Base-by-base conservation (phyloP, 768 basidiomycete genomes). In the Suillus tomentosus region DNA sequence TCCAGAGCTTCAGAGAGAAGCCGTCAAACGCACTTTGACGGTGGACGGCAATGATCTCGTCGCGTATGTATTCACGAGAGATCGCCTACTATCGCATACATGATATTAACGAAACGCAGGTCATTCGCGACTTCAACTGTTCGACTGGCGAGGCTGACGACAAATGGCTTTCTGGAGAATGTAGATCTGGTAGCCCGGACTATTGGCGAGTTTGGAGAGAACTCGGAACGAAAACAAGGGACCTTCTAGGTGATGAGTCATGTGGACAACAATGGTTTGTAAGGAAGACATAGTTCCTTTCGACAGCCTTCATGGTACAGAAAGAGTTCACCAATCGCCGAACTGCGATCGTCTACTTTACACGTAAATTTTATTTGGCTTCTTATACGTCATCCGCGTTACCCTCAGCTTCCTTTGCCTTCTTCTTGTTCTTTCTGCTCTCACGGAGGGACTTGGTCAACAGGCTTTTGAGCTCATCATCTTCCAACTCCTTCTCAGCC, bases 341-440 rank as follows among this genome's bases (percentile, higher is more conserved):
- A 61, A 66, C 67, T 68, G 67, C 34, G 22, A 62, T 45, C 53
- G 36, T 59, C 62, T 62, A 67, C 63, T n/a, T 17, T 54, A 54
- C 51, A 53, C 27, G 51, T 31, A 31, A 27, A 53, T 53, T 53
- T 53, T 53, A 27, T 34, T 53, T 9, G 1, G 17, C 27, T 51
- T 27, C 50, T 15, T 53, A 53, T 31, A 27, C 51, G 27, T 31
- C 51, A 2, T 54, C 53, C 19, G 43, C 53, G 63, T 65, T 65
- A 34, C 53, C 65, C 60, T 85, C 88, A 68, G 76, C 81, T 67
- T 85, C 84, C 76, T 86, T 85, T 61, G 87, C 81, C 74, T 87
- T 85, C 87, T 94, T 95, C 84, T 92, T 91, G 79, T 82, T 92
- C 86, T 95, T 96, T 86, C 93, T 96, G 78, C 80, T 87, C 78